Conservation (phyloP, 179 eudicot species). For the Pouteria campechiana region DNA sequence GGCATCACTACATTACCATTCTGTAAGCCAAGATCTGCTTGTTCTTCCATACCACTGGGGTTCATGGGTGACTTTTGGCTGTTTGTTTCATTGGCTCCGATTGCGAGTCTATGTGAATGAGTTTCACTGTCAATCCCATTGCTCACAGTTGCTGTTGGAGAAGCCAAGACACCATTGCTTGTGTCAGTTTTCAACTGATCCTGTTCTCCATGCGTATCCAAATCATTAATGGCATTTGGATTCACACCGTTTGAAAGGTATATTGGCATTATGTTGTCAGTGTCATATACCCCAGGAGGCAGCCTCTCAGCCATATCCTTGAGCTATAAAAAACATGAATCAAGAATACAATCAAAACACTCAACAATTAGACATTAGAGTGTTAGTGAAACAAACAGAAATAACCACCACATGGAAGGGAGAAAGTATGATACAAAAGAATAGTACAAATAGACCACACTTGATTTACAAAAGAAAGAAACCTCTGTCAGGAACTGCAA, state of each 20-base stretch:
- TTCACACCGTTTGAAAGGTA: constrained; percentile 54
- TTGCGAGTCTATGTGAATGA: constrained; percentile 23
- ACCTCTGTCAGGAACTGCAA: too few relatives aligned
- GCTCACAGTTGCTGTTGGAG: constrained; percentile 12
- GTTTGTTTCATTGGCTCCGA: constrained; percentile 15
- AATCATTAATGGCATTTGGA: constrained; percentile 39
- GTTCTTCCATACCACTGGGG: constrained; percentile 28
- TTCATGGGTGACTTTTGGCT: constrained; percentile 19
- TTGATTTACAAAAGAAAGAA: too few relatives aligned
- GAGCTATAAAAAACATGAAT: too few relatives aligned
- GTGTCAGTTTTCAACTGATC: constrained; percentile 17
- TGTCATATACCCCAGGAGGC: constrained; percentile 78
- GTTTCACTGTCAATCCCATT: constrained; percentile 25
- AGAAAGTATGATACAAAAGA: not conserved
- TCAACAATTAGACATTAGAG: too few relatives aligned
- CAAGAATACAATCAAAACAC: too few relatives aligned
- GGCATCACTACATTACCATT: constrained; percentile 26
- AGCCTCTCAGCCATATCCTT: constrained; percentile 91
- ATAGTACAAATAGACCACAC: constrained; percentile 1
- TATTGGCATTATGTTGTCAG: constrained; percentile 32
- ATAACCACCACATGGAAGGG: not conserved
- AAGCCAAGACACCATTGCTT: constrained; percentile 15
- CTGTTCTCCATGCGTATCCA: constrained; percentile 34
- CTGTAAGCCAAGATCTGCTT: constrained; percentile 21
- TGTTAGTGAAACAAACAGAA: not conserved